Conservation (phyloP, 352 stramenopile genomes). For the Globisporangium nagaii region DNA sequence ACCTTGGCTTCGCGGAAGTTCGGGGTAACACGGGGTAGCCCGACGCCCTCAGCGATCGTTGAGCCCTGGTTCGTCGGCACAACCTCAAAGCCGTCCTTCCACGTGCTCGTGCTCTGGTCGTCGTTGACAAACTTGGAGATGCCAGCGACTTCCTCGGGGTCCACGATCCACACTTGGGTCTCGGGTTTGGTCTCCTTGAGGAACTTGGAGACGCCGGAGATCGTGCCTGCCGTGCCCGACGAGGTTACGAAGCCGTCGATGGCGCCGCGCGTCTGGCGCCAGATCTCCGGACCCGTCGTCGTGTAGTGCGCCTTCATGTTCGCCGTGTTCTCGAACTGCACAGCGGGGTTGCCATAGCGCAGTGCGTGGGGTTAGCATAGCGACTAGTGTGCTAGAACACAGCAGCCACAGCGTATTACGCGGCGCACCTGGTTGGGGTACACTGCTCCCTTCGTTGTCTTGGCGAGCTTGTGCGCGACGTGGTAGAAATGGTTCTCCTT, state of each 20-base stretch:
- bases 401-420: too few relatives aligned
- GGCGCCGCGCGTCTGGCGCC: conserved; percentile 77
- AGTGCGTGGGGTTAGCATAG: too few relatives aligned
- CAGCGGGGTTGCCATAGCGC: too few relatives aligned
- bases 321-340: conserved; percentile 69
- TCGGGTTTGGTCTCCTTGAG: conserved; percentile 83
- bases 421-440: conserved; percentile 48
- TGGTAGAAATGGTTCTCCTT: conserved; percentile 76
- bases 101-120: conserved; percentile 36
- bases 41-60: conserved; percentile 95
- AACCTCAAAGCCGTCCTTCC: conserved; percentile 89
- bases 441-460: conserved; percentile 26
- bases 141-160: conserved; percentile 76
- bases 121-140: conserved; percentile 85
- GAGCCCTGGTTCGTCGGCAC: conserved; percentile 69
- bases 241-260: conserved; percentile 92
- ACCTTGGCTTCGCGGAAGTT: conserved; percentile 89
- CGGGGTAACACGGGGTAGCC: conserved; percentile 87
- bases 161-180: conserved; percentile 65
- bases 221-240: conserved; percentile 88
- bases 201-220: conserved; percentile 91
- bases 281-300: conserved; percentile 87
- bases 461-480: conserved; percentile 46
- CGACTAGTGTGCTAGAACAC: too few relatives aligned
- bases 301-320: conserved; percentile 72